Evolutionary conservation across 164 flowering plant species (phyloP), one percentile per base, ranked within the genome.

Genomic region (Magnolia kwangsiensis): DNA sequence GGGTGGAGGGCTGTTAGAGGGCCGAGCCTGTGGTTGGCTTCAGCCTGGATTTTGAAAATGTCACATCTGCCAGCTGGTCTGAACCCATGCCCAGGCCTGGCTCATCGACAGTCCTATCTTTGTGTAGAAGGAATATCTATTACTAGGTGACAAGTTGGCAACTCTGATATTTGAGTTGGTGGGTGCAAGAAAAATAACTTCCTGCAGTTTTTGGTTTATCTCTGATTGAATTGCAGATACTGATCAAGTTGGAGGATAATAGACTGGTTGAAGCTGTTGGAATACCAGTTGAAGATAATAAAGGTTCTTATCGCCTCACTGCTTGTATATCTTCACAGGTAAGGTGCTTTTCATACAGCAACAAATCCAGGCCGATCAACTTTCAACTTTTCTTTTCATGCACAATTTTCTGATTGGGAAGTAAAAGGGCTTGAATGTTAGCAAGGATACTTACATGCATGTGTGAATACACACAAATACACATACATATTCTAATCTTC

Each of bases 251-350:
- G 80, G 93, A 89, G 76, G 99, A 96, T 79, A 88, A 88, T 81
- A 85, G 96, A 79, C 78, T 96, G 79, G 86, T 96, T 79, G 98
- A 96, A 86, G 91, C 99, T 70, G 99, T 96, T 78, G 99, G 99
- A 58, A 96, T 96, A 82, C 99, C 99, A 61, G 98, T 91, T 63
- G 82, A 86, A 82, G 97, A 92, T 77, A 89, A 87, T 31, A 92
- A 89, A 75, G 97, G 95, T 79, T 85, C 91, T 64, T 20, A 75
- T 77, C 96, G 98, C 73, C 94, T 96, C 69, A 96, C 99, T 59
- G 98, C 98, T 16, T 96, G 99, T 78, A 92, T 96, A 69, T 96
- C 99, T 58, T 96, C 99, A 18, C 99, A 96, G 97, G 98, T 96
- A 71, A 21, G 18, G 1, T 20, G 16, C 8, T 21, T 70, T 21